These are phyloP conservation scores for Acrasis kona DNA, from an alignment of 78 protist species.

Conservation along the genomic window DNA sequence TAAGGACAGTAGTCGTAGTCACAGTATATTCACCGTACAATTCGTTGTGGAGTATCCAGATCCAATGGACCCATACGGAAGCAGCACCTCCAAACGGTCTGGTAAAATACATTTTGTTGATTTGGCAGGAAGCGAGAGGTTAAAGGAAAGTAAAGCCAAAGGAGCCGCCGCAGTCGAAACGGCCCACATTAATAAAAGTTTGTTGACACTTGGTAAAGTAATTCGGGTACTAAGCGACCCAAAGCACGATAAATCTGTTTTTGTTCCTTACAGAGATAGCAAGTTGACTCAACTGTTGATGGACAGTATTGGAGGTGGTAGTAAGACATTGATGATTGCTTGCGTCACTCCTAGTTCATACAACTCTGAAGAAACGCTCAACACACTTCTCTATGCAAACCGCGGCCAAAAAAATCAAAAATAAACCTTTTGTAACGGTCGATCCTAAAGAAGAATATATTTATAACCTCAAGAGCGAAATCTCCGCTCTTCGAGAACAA, in stretches of 20 bases:
- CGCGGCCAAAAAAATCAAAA: conserved; percentile 79
- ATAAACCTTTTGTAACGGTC: conserved; percentile 63
- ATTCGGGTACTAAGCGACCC: conserved; percentile 62
- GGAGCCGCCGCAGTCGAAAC: conserved; percentile 64
- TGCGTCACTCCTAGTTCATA: conserved; percentile 54
- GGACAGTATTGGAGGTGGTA: conserved; percentile 47
- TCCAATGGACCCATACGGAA: not conserved
- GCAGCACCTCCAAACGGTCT: not conserved
- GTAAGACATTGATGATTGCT: conserved; percentile 64
- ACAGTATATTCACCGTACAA: no score
- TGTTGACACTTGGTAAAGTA: conserved; percentile 62
- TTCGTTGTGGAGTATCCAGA: no score
- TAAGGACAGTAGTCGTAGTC: no score
- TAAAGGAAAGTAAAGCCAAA: conserved; percentile 55
- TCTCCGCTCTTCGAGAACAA: conserved; percentile 13
- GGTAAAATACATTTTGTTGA: conserved; percentile 81
- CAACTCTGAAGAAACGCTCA: conserved; percentile 74
- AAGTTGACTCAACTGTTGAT: conserved; percentile 59
- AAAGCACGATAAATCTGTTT: conserved; percentile 8
- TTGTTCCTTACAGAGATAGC: conserved; percentile 89
- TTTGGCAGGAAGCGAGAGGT: conserved; percentile 81
- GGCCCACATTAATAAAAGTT: conserved; percentile 64
- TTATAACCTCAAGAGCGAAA: conserved; percentile 30
- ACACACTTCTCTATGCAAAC: conserved; percentile 88
- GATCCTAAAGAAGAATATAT: conserved; percentile 36